Conservation (phyloP, 1,139 yeast species). For the Candida tropicalis region DNA sequence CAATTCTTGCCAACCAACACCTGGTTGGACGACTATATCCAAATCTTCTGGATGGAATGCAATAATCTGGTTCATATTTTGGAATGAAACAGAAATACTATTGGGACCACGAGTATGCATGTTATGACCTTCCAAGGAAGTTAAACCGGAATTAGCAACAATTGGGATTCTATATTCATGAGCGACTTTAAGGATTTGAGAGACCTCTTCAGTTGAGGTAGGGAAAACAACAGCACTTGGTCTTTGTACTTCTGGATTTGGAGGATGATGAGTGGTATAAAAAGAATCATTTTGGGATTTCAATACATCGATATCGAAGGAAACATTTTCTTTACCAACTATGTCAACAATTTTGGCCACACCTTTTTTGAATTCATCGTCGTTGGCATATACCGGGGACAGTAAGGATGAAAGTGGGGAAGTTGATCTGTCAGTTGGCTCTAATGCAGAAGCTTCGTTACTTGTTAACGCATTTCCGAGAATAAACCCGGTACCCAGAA, state of each 20-base stretch:
- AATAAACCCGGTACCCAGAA: slow-evolving; percentile 11
- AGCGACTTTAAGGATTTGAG: slow-evolving; percentile 59
- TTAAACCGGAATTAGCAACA: slow-evolving; percentile 78
- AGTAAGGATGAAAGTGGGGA: slow-evolving; percentile 18
- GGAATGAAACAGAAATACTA: slow-evolving; percentile 41
- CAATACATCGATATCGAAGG: slow-evolving; percentile 33
- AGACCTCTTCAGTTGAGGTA: slow-evolving; percentile 62
- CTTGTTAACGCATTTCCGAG: slow-evolving; percentile 8
- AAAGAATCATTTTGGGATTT: slow-evolving; percentile 61
- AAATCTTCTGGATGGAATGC: slow-evolving; percentile 45
- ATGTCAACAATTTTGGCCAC: slow-evolving; percentile 17
- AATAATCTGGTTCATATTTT: slow-evolving; percentile 36
- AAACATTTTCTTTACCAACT: slow-evolving; percentile 17
- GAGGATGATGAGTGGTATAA: slow-evolving; percentile 68
- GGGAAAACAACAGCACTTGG: slow-evolving; percentile 70
- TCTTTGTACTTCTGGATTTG: slow-evolving; percentile 43
- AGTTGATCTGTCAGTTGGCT: slow-evolving; percentile 16
- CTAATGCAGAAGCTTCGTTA: not conserved
- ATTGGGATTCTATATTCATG: slow-evolving; percentile 66
- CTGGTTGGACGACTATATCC: slow-evolving; percentile 49
- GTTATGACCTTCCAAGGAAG: slow-evolving; percentile 81
- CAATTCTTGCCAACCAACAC: slow-evolving; percentile 53
- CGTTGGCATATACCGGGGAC: slow-evolving; percentile 21
- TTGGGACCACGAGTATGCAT: slow-evolving; percentile 65
- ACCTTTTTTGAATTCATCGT: slow-evolving; percentile 17